Evolutionary conservation across 768 basidiomycete species (phyloP).

Genomic region (Udeniomyces megalosporus): DNA sequence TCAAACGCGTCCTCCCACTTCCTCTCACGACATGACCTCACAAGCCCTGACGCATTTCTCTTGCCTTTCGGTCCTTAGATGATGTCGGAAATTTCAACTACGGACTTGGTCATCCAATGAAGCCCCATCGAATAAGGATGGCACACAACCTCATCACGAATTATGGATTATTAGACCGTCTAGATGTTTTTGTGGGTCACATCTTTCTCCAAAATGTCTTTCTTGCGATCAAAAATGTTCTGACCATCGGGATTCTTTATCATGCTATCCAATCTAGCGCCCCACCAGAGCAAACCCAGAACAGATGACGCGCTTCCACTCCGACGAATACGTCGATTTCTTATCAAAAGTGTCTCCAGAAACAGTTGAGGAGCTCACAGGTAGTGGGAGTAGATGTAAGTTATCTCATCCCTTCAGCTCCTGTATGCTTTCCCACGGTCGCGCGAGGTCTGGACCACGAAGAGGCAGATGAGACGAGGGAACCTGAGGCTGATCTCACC

Average conservation of each 20-base stretch:
- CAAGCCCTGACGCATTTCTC: too few relatives aligned
- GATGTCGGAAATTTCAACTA: constrained; percentile 44
- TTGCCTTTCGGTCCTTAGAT: background rate
- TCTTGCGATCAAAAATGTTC: too few relatives aligned
- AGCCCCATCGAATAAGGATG: constrained; percentile 86
- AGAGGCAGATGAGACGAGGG: too few relatives aligned
- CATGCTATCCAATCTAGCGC: constrained; percentile 36
- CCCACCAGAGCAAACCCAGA: constrained; percentile 56
- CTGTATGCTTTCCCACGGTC: too few relatives aligned
- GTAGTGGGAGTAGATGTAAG: constrained; percentile 69
- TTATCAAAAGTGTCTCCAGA: constrained; percentile 77
- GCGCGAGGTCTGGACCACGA: too few relatives aligned
- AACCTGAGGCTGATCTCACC: too few relatives aligned
- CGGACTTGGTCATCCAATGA: constrained; percentile 57
- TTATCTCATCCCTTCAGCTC: too few relatives aligned
- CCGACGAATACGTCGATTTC: constrained; percentile 95
- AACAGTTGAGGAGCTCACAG: constrained; percentile 69
- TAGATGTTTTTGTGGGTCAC: constrained; percentile 67
- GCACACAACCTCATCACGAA: constrained; percentile 80
- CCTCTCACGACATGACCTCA: too few relatives aligned
- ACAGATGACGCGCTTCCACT: constrained; percentile 82
- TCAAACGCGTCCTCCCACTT: too few relatives aligned
- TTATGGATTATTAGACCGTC: constrained; percentile 80
- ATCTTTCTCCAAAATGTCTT: too few relatives aligned
- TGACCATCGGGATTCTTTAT: too few relatives aligned